Evolutionary conservation across 2,329 filamentous ascomycete species (phyloP).

Genomic region (Hypomyces perniciosus): DNA sequence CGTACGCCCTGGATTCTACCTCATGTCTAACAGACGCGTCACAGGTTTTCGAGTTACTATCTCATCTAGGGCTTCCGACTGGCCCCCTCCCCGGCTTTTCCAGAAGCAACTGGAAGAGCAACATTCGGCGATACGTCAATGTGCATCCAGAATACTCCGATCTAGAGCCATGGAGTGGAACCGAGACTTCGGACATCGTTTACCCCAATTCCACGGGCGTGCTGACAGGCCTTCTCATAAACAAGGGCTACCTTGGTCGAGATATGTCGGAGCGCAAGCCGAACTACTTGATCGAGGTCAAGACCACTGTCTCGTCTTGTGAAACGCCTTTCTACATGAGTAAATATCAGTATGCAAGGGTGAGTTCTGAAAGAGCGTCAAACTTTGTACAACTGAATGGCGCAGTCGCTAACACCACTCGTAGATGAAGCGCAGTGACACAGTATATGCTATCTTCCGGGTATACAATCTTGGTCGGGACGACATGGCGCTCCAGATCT

Average conservation of each 20-base stretch:
- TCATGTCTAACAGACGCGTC: not conserved
- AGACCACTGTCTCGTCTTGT: conserved; percentile 34
- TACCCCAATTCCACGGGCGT: conserved; percentile 21
- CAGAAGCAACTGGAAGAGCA: conserved; percentile 40
- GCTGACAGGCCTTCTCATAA: too few relatives aligned
- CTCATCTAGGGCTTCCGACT: conserved; percentile 13
- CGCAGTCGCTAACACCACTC: not conserved
- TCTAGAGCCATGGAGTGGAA: conserved; percentile 32
- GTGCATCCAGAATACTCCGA: conserved; percentile 33
- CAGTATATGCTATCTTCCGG: not conserved
- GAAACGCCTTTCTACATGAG: conserved; percentile 40
- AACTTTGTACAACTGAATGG: too few relatives aligned
- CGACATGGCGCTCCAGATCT: not conserved
- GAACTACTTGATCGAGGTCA: conserved; percentile 44
- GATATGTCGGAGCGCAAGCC: conserved; percentile 19
- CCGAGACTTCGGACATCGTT: conserved; percentile 40
- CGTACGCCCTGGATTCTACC: too few relatives aligned
- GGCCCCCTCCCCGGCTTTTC: conserved; percentile 26
- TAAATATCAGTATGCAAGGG: conserved; percentile 34
- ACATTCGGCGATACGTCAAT: conserved; percentile 33
- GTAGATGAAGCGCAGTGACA: not conserved
- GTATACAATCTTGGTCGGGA: not conserved
- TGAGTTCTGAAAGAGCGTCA: conserved; percentile 17
- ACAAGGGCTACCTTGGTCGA: too few relatives aligned
- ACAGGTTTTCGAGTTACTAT: conserved; percentile 36